Evolutionary conservation across 2,329 filamentous ascomycete species (phyloP).

Genomic region (Orbilia ellipsospora): DNA sequence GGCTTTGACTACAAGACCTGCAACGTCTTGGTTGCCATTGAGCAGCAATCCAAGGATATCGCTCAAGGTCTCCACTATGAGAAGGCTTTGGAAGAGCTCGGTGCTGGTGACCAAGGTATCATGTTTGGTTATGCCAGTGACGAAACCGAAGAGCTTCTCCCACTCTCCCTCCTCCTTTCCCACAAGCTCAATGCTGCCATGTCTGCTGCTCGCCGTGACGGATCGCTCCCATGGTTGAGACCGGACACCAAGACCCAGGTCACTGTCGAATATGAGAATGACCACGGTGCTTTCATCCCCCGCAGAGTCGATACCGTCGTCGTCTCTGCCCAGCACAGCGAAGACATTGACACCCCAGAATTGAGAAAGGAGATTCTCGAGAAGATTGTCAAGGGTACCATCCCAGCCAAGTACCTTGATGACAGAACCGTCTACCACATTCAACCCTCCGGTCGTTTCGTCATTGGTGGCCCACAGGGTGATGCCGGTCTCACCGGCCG

Average conservation of each 20-base stretch:
- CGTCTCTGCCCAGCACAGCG: constrained; percentile 92
- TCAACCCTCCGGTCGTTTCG: constrained; percentile 97
- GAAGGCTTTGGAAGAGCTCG: constrained; percentile 94
- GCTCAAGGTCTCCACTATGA: constrained; percentile 99
- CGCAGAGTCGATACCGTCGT: constrained; percentile 95
- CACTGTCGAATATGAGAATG: constrained; percentile 98
- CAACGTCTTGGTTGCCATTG: constrained; percentile 98
- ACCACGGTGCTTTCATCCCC: constrained; percentile 91
- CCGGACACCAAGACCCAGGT: constrained; percentile 99
- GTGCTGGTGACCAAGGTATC: constrained; percentile 99
- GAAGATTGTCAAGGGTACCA: constrained; percentile 96
- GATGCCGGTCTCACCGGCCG: constrained; percentile 98
- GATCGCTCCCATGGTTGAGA: constrained; percentile 89
- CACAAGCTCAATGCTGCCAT: constrained; percentile 98
- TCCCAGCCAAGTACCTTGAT: constrained; percentile 90
- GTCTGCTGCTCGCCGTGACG: constrained; percentile 87
- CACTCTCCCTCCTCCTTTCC: constrained; percentile 89
- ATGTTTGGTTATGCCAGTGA: constrained; percentile 99
- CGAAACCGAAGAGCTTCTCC: constrained; percentile 96
- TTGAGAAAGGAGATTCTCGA: constrained; percentile 94
- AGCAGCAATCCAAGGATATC: constrained; percentile 99
- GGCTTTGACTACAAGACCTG: constrained; percentile 99
- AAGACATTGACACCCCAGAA: constrained; percentile 87
- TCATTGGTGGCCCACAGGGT: constrained; percentile 99
- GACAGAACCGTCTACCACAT: constrained; percentile 97